Percentiles rank a stretch among this genome's conserved stretches.
phyloP scores from a whole-genome alignment of 805 yeast species.

The Candida xiaguanensis region DNA sequence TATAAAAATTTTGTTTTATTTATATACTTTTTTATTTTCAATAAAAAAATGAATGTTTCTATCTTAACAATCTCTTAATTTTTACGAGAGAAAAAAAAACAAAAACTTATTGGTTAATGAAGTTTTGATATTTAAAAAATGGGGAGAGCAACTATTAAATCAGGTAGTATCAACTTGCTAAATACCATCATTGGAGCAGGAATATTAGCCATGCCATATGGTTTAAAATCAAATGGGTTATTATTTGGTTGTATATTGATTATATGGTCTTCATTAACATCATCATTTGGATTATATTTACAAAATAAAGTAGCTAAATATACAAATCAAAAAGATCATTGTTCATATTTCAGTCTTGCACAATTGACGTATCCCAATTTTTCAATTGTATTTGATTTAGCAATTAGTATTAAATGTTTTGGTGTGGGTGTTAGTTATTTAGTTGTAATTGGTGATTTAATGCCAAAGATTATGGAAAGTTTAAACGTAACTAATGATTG shows the following conservation, averaged over 20 bases:
- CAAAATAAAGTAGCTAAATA: conserved; percentile 56
- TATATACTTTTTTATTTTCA: background rate
- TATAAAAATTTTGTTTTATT: background rate
- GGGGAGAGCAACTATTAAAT: conserved; percentile 37
- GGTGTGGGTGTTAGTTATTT: conserved; percentile 73
- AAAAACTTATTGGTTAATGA: background rate
- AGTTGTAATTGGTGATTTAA: conserved; percentile 72
- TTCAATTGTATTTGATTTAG: conserved; percentile 66
- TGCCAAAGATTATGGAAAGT: conserved; percentile 54
- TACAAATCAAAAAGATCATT: conserved; percentile 39
- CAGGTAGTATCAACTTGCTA: conserved; percentile 50
- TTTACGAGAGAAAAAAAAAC: background rate
- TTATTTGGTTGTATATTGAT: conserved; percentile 39
- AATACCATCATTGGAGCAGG: conserved; percentile 68
- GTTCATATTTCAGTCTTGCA: conserved; percentile 42
- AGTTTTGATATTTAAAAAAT: conserved; percentile 8
- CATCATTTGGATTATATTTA: conserved; percentile 58
- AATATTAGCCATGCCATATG: conserved; percentile 67
- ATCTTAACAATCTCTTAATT: no score
- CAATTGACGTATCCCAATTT: conserved; percentile 67
- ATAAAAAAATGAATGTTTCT: background rate
- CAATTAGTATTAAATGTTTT: conserved; percentile 74
- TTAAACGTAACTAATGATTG: conserved; percentile 21
- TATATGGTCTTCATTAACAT: conserved; percentile 41
- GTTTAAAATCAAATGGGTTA: conserved; percentile 50